phyloP scores from a whole-genome alignment of 2,329 filamentous ascomycete species.

The Colletotrichum costaricense region DNA sequence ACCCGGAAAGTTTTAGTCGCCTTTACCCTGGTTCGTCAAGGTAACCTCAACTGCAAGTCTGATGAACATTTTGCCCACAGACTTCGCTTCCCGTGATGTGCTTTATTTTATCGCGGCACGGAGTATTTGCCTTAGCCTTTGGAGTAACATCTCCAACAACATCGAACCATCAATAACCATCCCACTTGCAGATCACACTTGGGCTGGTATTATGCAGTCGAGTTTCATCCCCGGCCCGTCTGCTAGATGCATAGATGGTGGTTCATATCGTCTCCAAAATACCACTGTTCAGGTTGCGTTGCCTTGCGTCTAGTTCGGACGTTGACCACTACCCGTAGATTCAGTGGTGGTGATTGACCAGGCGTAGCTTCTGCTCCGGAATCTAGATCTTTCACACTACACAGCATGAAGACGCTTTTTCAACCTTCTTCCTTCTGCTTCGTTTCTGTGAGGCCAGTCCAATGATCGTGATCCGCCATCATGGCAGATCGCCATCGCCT shows the following conservation, averaged over 20 bases:
- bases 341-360: no score
- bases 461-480: not conserved
- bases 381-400: conserved; percentile 1
- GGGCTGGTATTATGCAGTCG: not conserved
- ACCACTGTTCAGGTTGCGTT: not conserved
- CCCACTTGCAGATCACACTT: not conserved
- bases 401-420: not conserved
- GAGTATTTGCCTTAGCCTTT: no score
- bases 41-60: not conserved
- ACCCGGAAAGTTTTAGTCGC: not conserved
- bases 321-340: not conserved
- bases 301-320: not conserved
- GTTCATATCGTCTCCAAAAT: not conserved
- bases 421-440: not conserved
- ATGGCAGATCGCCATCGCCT: not conserved
- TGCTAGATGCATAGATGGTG: not conserved
- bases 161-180: not conserved
- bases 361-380: not conserved
- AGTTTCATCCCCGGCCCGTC: not conserved
- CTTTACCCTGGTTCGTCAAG: not conserved
- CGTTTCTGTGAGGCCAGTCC: not conserved
- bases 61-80: not conserved
- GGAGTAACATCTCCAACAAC: not conserved
- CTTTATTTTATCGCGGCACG: no score
- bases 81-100: not conserved